These are phyloP conservation scores for Trichoderma sp. DNA, from an alignment of 2,329 filamentous ascomycete species.

Conservation along the genomic window DNA sequence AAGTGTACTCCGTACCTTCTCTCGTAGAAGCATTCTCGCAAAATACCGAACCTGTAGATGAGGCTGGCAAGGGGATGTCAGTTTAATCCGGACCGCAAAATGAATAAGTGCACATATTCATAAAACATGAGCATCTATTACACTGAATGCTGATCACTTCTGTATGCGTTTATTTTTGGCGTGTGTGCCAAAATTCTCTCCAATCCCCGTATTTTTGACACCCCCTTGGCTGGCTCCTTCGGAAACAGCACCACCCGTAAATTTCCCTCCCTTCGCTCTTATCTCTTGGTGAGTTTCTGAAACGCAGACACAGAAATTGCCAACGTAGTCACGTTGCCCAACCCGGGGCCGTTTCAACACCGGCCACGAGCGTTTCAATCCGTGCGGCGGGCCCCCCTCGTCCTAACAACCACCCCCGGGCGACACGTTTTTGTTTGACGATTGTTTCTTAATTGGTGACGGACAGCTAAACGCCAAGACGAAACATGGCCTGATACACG, in stretches of 20 bases:
- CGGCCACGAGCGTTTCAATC: conserved; percentile 12
- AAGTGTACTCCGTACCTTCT: background rate
- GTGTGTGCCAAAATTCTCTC: too few species aligned
- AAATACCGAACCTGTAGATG: background rate
- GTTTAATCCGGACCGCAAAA: too few species aligned
- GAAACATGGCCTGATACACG: conserved; percentile 10
- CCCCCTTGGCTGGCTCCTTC: too few species aligned
- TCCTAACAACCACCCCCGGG: background rate
- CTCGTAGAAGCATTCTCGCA: background rate
- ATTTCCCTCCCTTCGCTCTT: background rate
- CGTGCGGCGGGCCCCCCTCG: background rate
- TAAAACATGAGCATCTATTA: too few species aligned
- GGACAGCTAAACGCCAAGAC: background rate
- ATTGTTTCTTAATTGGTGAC: conserved; percentile 13
- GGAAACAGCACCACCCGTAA: too few species aligned
- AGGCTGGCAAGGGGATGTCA: too few species aligned
- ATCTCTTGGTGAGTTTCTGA: background rate
- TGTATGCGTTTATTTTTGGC: too few species aligned
- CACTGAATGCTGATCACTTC: too few species aligned
- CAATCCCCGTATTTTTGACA: too few species aligned
- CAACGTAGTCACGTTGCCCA: background rate
- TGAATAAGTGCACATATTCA: too few species aligned
- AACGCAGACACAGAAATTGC: background rate
- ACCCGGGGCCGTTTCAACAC: conserved; percentile 3
- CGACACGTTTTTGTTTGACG: conserved; percentile 9